Evolutionary conservation across 2,329 filamentous ascomycete species (phyloP).

Genomic region (Ophiostoma piceae): DNA sequence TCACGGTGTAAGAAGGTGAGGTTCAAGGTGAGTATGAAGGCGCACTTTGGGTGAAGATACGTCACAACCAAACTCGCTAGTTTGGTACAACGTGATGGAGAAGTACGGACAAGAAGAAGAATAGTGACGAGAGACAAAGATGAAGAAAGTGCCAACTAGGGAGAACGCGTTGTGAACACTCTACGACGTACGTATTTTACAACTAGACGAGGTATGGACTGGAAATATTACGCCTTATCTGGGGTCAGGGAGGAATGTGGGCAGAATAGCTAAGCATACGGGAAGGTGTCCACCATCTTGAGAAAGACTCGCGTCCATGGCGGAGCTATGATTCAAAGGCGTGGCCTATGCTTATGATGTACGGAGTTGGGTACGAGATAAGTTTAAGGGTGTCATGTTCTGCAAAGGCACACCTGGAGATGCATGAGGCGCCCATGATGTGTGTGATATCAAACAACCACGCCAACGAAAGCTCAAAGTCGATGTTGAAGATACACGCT

Average conservation of each 20-base stretch:
- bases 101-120: background rate
- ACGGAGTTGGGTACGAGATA: background rate
- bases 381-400: background rate
- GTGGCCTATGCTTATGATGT: background rate
- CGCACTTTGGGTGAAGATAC: background rate
- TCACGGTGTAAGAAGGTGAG: background rate
- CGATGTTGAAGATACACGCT: background rate
- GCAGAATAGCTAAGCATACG: background rate
- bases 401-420: background rate
- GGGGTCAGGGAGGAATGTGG: conserved; percentile 2
- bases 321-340: background rate
- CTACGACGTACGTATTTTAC: background rate
- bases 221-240: background rate
- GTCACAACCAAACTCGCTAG: background rate
- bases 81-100: background rate
- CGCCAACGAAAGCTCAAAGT: background rate
- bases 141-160: background rate
- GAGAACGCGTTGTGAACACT: background rate
- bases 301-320: conserved; percentile 9
- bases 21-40: background rate
- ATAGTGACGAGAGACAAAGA: background rate
- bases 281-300: conserved; percentile 1
- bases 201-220: background rate
- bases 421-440: background rate
- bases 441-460: background rate